Evolutionary conservation across 2,329 filamentous ascomycete genomes (phyloP), one percentile per base, ranked within the genome.

Genomic region (Exophiala spinifera): DNA sequence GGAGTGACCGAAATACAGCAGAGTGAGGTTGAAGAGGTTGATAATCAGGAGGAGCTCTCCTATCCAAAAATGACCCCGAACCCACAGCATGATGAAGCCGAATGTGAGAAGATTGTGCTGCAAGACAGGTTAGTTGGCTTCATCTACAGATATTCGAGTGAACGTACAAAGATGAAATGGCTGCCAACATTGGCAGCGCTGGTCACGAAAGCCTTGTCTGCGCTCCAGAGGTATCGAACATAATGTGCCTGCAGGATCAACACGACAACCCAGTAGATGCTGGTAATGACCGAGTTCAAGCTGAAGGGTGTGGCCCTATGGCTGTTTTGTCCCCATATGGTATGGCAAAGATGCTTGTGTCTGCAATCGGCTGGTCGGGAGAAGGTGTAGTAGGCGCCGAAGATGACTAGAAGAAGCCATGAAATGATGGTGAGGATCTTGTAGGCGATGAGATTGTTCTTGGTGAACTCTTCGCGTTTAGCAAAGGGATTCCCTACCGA

Each of bases 51-150:
- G 79, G 45, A 95, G 57, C 74, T 92, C 87, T 8, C 88, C 84
- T 72, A 85, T 83, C 76, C 82, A 79, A 74, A 91, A 94, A 70
- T 87, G 80, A 46, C 78, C 82, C 64, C 86, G 83, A 49, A 88
- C 86, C 76, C 92, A 95, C 58, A 95, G 82, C 76, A 91, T 84
- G 64, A 95, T 81, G 70, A 91, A 95, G 63, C 81, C 83, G 62
- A 91, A 87, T 70, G 90, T 83, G 56, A 95, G 79, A 39, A 96
- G 74, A 72, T 95, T 96, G 79, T 90, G 88, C 61, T 63, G 39
- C 7, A 21, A 6, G 10, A 25, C 5, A 11, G 13, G 44, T 55
- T 21, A 51, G 48, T 25, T 23, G 19, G 36, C n/a, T 8, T 28
- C 8, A 15, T n/a, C 23, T 25, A 21, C 6, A 45, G 25, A 25